Percentiles rank a stretch among this genome's conserved stretches.
Evolutionary conservation across 768 basidiomycete species (phyloP).

Genomic region (Chlorophyllum brunneum): DNA sequence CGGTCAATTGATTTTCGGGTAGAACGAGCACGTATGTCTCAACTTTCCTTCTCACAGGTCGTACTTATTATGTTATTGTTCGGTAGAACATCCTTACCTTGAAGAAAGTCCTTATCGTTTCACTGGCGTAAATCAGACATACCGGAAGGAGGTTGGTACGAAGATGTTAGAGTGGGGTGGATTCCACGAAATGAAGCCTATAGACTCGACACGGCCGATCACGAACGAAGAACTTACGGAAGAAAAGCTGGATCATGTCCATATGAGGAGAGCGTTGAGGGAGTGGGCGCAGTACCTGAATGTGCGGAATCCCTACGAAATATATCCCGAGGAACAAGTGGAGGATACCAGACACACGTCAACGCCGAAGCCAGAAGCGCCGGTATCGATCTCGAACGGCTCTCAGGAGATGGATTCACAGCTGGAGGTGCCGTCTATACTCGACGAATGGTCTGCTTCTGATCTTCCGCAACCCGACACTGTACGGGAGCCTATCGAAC

Average conservation of each 20-base stretch:
- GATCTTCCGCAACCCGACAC: background rate
- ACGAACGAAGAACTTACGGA: conserved; percentile 22
- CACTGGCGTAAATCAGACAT: conserved; percentile 4
- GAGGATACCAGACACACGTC: no score
- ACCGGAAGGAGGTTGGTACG: conserved; percentile 9
- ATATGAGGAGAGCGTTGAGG: conserved; percentile 27
- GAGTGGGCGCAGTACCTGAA: conserved; percentile 16
- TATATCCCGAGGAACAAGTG: conserved; percentile 13
- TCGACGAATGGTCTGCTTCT: background rate
- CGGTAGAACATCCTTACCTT: conserved; percentile 3
- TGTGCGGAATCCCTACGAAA: conserved; percentile 25
- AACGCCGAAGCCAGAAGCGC: background rate
- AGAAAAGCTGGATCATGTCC: conserved; percentile 22
- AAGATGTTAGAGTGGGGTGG: conserved; percentile 36
- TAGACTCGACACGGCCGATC: conserved; percentile 20
- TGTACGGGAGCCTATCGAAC: background rate
- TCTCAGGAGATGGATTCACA: background rate
- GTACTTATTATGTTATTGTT: background rate
- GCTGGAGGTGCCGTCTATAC: background rate
- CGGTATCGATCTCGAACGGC: background rate
- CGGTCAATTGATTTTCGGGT: conserved; percentile 16
- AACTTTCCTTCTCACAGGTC: background rate
- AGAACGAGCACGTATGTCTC: conserved; percentile 15
- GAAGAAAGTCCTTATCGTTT: conserved; percentile 6
- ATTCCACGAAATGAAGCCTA: conserved; percentile 27